Percentiles rank a stretch among this genome's conserved stretches.
Evolutionary conservation across 352 stramenopile species (phyloP).

Genomic region (Globisporangium cederbergense): DNA sequence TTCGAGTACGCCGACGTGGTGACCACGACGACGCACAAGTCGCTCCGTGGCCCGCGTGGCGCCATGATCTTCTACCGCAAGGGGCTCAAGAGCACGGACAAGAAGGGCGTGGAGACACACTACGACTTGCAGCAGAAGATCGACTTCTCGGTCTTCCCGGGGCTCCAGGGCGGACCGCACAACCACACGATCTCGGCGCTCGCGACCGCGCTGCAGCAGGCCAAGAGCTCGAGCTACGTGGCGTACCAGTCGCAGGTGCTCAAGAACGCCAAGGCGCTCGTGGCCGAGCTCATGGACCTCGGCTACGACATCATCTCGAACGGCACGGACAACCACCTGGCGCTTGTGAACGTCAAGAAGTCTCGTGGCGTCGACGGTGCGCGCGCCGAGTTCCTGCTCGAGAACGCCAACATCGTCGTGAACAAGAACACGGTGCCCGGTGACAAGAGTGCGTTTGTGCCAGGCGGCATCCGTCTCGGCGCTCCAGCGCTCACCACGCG

Average conservation of each 20-base stretch:
- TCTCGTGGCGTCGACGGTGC: slow-evolving; percentile 93
- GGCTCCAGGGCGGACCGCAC: slow-evolving; percentile 98
- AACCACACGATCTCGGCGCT: slow-evolving; percentile 99
- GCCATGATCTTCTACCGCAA: slow-evolving; percentile 99
- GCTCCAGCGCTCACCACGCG: slow-evolving; percentile 94
- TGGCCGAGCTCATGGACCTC: slow-evolving; percentile 81
- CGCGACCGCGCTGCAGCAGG: slow-evolving; percentile 96
- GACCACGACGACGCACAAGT: slow-evolving; percentile 99
- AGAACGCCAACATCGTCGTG: slow-evolving; percentile 96
- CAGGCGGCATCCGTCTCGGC: slow-evolving; percentile 96
- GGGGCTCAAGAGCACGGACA: slow-evolving; percentile 89
- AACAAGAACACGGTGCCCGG: slow-evolving; percentile 99
- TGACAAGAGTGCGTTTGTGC: slow-evolving; percentile 96
- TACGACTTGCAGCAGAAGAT: slow-evolving; percentile 99
- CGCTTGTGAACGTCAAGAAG: slow-evolving; percentile 96
- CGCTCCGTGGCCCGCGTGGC: slow-evolving; percentile 95
- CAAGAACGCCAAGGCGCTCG: slow-evolving; percentile 89
- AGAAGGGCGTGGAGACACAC: slow-evolving; percentile 91
- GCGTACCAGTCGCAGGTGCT: slow-evolving; percentile 97
- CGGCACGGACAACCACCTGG: slow-evolving; percentile 98
- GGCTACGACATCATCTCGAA: slow-evolving; percentile 97
- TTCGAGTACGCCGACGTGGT: slow-evolving; percentile 99
- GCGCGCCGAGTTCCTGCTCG: slow-evolving; percentile 94
- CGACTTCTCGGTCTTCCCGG: slow-evolving; percentile 99
- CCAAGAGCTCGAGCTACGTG: slow-evolving; percentile 93